Base-by-base conservation (phyloP, 306 rosid species). In the Abrus precatorius region DNA sequence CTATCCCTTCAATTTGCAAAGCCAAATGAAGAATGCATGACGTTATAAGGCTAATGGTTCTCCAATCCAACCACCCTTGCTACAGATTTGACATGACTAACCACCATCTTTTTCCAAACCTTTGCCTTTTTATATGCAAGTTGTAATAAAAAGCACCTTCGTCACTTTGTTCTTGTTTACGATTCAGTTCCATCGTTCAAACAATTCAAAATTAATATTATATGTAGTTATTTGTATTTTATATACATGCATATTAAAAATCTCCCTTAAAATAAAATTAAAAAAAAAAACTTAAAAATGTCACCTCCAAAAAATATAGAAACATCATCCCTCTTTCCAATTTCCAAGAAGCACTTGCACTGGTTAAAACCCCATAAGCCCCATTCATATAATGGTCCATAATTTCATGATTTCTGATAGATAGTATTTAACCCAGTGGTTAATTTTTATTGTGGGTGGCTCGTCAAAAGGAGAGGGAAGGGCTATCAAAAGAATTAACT, bases 81-180 rank as follows among this genome's bases (percentile, higher is more conserved):
- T 14, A 52, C 78, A 50, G 49, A 52, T 33, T 50, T 74, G 84
- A 87, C 68, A 67, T 65, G 71, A 79, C 55, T 57, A 67, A 56
- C 68, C 78, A 52, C 63, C 81, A 59, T 80, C 48, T 62, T 76
- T 88, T 76, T 43, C 34, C 32, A 72, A 85, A 77, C 50, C 6
- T 5, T 2, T 9, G 33, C 72, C 72, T 61, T 40, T 73, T 80
- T n/a, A n/a, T 72, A 12, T 34, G 75, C 87, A 80, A 81, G 83
- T 85, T 84, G 87, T 72, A 72, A n/a, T 4, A 36, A 74, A 83
- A 74, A 67, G 86, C 81, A 78, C 34, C 63, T 27, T 64, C 1
- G 11, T 52, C 79, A 68, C 92, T 86, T 86, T 78, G 86, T 80
- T 80, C 87, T 69, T 53, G 20, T 20, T 20, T 20, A 20, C 20